Conservation (phyloP, 176 grass and related monocot species). For the Aechmea fasciata region DNA sequence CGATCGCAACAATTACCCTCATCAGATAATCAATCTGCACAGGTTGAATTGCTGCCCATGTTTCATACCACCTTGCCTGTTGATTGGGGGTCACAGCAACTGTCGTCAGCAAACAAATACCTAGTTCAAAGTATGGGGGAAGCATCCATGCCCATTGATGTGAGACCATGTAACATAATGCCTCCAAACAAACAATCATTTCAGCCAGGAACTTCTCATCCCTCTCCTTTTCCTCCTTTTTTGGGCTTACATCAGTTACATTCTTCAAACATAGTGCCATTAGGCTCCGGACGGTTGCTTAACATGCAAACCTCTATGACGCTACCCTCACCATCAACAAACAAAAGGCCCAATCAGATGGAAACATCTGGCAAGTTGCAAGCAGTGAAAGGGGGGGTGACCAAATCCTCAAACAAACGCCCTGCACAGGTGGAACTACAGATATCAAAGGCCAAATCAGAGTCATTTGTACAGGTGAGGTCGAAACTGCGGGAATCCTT, state of each 20-base stretch:
- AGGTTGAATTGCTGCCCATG: conserved; percentile 5
- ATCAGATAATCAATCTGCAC: not conserved
- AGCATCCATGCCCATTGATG: conserved; percentile 6
- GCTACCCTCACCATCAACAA: conserved; percentile 6
- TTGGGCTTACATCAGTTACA: conserved; percentile 7
- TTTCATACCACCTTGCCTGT: conserved; percentile 5
- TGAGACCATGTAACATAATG: conserved; percentile 22
- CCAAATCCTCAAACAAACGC: conserved; percentile 27
- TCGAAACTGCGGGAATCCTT: conserved; percentile 57
- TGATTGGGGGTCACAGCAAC: not conserved
- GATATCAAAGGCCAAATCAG: conserved; percentile 14
- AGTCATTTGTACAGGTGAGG: conserved; percentile 30
- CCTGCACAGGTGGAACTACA: conserved; percentile 18
- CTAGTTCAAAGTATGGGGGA: conserved; percentile 3
- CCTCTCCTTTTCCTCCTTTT: conserved; percentile 10
- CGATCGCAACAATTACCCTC: conserved; percentile 28
- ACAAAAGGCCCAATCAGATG: conserved; percentile 24
- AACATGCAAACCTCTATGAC: conserved; percentile 30
- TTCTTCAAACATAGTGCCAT: conserved; percentile 15
- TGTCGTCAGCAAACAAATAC: conserved; percentile 6
- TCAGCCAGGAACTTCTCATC: conserved; percentile 23
- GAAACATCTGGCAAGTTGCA: conserved; percentile 21
- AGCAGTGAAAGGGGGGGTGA: not conserved
- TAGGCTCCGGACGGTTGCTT: conserved; percentile 15
- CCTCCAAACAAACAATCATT: conserved; percentile 29